Conservation (phyloP, 1,284 basidiomycete species). For the Heterobasidion annosum region DNA sequence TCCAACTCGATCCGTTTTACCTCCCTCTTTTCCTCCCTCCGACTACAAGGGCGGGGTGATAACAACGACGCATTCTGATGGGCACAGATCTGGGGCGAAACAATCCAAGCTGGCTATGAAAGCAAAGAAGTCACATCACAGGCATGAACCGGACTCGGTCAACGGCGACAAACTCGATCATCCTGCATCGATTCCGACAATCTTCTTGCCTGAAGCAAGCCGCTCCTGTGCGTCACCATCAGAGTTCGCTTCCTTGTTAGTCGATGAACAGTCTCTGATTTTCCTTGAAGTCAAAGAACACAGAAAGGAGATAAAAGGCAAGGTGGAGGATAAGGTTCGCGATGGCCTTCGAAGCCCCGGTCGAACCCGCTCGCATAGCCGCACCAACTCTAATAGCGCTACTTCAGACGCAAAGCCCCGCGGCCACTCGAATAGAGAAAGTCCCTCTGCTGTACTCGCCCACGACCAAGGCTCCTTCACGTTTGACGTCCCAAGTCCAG, state of each 20-base stretch:
- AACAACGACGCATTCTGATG: constrained; percentile 3
- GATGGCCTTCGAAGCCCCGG: constrained; percentile 6
- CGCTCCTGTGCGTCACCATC: constrained; percentile 63
- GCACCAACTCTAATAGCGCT: not conserved
- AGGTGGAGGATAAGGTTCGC: constrained; percentile 8
- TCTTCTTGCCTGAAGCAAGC: constrained; percentile 42
- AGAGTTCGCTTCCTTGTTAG: constrained; percentile 64
- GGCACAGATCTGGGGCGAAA: constrained; percentile 21
- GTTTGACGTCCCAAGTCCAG: constrained; percentile 81
- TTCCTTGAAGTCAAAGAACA: constrained; percentile 26
- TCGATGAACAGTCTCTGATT: constrained; percentile 39
- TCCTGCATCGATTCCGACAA: constrained; percentile 31
- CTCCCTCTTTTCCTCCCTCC: constrained; percentile 14
- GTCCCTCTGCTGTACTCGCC: constrained; percentile 17
- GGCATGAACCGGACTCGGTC: constrained; percentile 23
- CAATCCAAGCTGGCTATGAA: constrained; percentile 65
- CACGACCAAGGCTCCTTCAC: constrained; percentile 35
- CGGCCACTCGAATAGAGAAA: constrained; percentile 9
- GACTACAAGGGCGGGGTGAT: not conserved
- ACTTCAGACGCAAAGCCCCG: constrained; percentile 1
- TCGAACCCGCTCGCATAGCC: not conserved
- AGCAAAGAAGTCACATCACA: constrained; percentile 35
- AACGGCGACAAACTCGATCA: constrained; percentile 13
- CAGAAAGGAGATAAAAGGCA: constrained; percentile 11
- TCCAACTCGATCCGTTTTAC: constrained; percentile 15